Percentiles rank a stretch among this genome's conserved stretches.
phyloP scores from a whole-genome alignment of 169 alveolate species.

The Theileria equi region DNA sequence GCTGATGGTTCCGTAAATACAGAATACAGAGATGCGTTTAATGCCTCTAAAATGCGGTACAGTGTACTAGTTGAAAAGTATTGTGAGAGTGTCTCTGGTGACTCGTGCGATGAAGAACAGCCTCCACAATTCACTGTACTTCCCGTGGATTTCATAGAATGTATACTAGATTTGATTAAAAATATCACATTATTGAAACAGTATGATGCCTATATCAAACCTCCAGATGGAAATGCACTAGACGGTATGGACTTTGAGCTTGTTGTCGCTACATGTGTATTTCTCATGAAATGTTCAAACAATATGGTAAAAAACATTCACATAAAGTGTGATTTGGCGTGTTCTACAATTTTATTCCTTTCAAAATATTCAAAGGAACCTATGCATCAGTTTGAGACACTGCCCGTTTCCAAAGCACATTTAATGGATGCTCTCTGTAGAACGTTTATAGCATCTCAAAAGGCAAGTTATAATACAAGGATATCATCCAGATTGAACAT shows the following conservation, averaged over 20 bases:
- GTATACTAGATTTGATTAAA: conserved; percentile 65
- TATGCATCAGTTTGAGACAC: conserved; percentile 42
- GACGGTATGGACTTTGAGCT: conserved; percentile 79
- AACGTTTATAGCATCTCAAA: conserved; percentile 76
- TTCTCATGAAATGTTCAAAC: conserved; percentile 74
- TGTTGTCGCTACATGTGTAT: conserved; percentile 73
- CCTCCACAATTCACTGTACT: conserved; percentile 77
- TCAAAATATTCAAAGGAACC: conserved; percentile 46
- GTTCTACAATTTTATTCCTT: conserved; percentile 63
- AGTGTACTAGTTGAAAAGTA: conserved; percentile 24
- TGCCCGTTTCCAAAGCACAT: conserved; percentile 55
- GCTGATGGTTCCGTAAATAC: conserved; percentile 7
- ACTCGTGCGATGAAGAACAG: conserved; percentile 13
- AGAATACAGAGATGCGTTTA: background rate
- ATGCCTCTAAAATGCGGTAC: conserved; percentile 12
- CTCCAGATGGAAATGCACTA: conserved; percentile 41
- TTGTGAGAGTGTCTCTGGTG: conserved; percentile 16
- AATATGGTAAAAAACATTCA: conserved; percentile 78
- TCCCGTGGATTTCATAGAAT: conserved; percentile 74
- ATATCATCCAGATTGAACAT: conserved; percentile 74
- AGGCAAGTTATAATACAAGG: conserved; percentile 75
- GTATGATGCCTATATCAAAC: conserved; percentile 61
- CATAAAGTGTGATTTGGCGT: conserved; percentile 80
- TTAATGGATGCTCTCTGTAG: conserved; percentile 75
- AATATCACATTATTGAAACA: conserved; percentile 38